Base-by-base conservation (phyloP, 805 yeast species). In the Babjeviella inositovora region DNA sequence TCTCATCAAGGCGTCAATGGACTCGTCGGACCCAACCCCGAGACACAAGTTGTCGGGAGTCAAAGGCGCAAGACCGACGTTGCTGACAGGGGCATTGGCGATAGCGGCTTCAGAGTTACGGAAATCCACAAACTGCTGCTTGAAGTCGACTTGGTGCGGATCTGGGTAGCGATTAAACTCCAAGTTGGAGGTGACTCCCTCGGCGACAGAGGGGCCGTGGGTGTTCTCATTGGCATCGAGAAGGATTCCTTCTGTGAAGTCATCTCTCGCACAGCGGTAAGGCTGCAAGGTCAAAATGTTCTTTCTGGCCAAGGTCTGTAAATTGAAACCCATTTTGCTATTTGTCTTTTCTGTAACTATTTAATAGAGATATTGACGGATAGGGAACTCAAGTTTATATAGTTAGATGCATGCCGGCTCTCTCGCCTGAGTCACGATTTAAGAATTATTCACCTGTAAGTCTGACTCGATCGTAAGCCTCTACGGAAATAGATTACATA, bases 11-110 rank as follows among this genome's bases (percentile, higher is more conserved):
- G 90, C 64, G 43, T 90, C 98, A 29, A 90, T 84, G 38, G 90
- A 70, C 48, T 90, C 98, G 46, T 90, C 98, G 2, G 96, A 85
- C 2, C 98, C 98, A 8, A 90, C 98, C 20, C 98, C 98, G 16
- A 90, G 59, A 41, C 92, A 84, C 15, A 90, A 39, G 47, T 90
- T 90, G 5, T 58, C 75, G 0, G 77, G 65, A 2, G 53, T 48
- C 30, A 80, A 41, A 2, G 27, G 24, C n/a, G n/a, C n/a, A n/a
- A n/a, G n/a, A 6, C 25, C 24, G 5, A 31, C 30, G 3, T 18
- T 15, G 1, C 18, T 23, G 10, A 23, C 19, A n/a, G n/a, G n/a
- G n/a, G n/a, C n/a, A 17, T 23, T 14, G 24, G 23, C 28, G 40
- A 50, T 11, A 16, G 14, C 11, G 1, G 61, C 57, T 28, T 60